Conservation (phyloP, 1,139 yeast genomes). For the Pichia inconspicua region DNA sequence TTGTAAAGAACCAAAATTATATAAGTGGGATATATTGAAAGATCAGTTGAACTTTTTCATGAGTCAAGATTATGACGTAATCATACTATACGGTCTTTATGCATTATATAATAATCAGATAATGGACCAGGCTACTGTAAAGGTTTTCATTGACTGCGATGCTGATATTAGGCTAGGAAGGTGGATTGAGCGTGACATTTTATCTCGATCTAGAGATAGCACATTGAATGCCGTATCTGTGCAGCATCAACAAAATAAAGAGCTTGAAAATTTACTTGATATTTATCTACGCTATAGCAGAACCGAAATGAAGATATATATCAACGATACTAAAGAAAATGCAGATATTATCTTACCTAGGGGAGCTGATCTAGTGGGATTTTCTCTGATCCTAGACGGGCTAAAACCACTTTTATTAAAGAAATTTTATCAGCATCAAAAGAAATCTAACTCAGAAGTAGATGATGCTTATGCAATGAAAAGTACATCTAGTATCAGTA, state of each 20-base stretch:
- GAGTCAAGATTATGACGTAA: constrained; percentile 29
- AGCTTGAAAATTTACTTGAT: constrained; percentile 46
- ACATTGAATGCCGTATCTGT: background rate
- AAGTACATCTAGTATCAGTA: constrained; percentile 7
- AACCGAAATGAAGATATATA: constrained; percentile 67
- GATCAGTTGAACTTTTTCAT: constrained; percentile 13
- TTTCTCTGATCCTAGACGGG: constrained; percentile 70
- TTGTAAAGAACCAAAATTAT: constrained; percentile 27
- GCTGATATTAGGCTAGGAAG: constrained; percentile 76
- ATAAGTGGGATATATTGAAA: constrained; percentile 32
- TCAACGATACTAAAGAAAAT: constrained; percentile 65
- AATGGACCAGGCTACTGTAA: constrained; percentile 53
- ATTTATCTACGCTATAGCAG: constrained; percentile 60
- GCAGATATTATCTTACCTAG: constrained; percentile 81
- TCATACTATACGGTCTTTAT: constrained; percentile 71
- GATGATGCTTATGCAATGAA: background rate
- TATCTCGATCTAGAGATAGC: constrained; percentile 4
- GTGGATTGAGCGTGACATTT: constrained; percentile 39
- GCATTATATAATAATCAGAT: constrained; percentile 62
- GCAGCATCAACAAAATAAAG: constrained; percentile 13
- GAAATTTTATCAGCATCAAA: constrained; percentile 3
- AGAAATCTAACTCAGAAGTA: background rate
- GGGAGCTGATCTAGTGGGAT: constrained; percentile 59
- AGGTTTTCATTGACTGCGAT: constrained; percentile 78
- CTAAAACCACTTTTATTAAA: constrained; percentile 36